Evolutionary conservation across 2,329 filamentous ascomycete species (phyloP), one percentile per base, ranked within the genome.

Genomic region (Neofusicoccum kwambonambiense): DNA sequence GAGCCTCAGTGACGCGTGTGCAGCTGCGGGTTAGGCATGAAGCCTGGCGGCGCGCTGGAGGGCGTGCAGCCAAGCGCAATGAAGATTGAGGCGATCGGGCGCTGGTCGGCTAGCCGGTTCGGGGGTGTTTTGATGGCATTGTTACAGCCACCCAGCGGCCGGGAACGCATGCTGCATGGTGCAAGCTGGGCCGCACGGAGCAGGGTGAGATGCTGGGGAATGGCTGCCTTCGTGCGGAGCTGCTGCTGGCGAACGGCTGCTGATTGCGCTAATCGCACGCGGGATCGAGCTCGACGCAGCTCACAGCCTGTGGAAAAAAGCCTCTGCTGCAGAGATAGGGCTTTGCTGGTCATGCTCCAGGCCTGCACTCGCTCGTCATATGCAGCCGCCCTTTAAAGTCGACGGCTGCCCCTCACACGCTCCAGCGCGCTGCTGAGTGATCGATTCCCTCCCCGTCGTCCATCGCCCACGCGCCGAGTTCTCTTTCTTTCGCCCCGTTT

Each of bases 261-360:
- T 57, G 54, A 58, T 58, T 35, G 54, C 54, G 54, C 56, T 60
- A 60, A 60, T 60, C 56, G 56, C 41, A 45, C 56, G 56, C 56
- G 56, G 41, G 56, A 60, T 60, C 56, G 54, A 58, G 19, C 19
- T 58, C 39, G 37, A 37, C 42, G 12, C 15, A 22, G 35, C 35
- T 11, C 17, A 12, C 37, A 9, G 41, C 41, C 41, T 15, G 41
- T n/a, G 15, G 41, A 17, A n/a, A 42, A 42, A 17, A 35, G 50
- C 31, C 35, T 9, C 4, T 22, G 27, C n/a, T 37, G 39, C 39
- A 19, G 52, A 31, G 51, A 56, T 56, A 39, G 50, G 49, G 49
- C 49, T n/a, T 51, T 27, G 49, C 47, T 31, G 49, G 34, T 39
- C 51, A 56, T 56, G 51, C 49, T 31, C 47, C 22, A 34, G 13